Evolutionary conservation across 2,329 filamentous ascomycete species (phyloP).

Genomic region (Colletotrichum orchidophilum): DNA sequence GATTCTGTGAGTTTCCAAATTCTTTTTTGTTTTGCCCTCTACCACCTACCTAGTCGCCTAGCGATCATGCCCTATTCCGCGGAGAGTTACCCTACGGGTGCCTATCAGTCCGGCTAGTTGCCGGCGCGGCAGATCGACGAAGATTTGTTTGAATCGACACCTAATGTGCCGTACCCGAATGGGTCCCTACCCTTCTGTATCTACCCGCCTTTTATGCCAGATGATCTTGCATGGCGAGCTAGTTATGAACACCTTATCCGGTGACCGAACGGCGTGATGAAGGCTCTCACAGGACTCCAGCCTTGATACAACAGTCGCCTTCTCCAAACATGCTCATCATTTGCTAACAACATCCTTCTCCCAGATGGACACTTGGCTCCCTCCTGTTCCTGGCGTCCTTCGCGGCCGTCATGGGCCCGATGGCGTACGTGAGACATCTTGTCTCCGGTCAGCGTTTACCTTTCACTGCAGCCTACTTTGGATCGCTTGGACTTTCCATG

Average conservation of each 20-base stretch:
- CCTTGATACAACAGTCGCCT: neutral
- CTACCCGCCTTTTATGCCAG: slow-evolving; percentile 46
- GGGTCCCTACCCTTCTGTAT: slow-evolving; percentile 41
- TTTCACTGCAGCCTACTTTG: slow-evolving; percentile 95
- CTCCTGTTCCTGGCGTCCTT: slow-evolving; percentile 90
- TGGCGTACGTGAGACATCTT: slow-evolving; percentile 84
- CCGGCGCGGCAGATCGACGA: slow-evolving; percentile 23
- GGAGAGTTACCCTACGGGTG: neutral
- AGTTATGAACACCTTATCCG: slow-evolving; percentile 14
- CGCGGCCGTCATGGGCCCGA: slow-evolving; percentile 92
- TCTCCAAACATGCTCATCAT: neutral
- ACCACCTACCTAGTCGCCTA: neutral
- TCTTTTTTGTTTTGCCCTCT: slow-evolving; percentile 26
- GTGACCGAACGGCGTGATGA: slow-evolving; percentile 28
- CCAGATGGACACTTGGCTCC: slow-evolving; percentile 94
- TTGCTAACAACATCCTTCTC: slow-evolving; percentile 41
- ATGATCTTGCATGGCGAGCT: slow-evolving; percentile 38
- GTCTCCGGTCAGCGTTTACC: slow-evolving; percentile 85
- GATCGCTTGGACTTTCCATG: slow-evolving; percentile 87
- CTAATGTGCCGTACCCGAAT: slow-evolving; percentile 1
- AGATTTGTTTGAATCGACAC: neutral
- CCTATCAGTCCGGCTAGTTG: slow-evolving; percentile 2
- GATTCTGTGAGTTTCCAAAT: slow-evolving; percentile 80
- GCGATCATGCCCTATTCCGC: neutral
- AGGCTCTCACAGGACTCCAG: neutral